Evolutionary conservation across 169 alveolate species (phyloP).

Genomic region (Plasmodium coatneyi): DNA sequence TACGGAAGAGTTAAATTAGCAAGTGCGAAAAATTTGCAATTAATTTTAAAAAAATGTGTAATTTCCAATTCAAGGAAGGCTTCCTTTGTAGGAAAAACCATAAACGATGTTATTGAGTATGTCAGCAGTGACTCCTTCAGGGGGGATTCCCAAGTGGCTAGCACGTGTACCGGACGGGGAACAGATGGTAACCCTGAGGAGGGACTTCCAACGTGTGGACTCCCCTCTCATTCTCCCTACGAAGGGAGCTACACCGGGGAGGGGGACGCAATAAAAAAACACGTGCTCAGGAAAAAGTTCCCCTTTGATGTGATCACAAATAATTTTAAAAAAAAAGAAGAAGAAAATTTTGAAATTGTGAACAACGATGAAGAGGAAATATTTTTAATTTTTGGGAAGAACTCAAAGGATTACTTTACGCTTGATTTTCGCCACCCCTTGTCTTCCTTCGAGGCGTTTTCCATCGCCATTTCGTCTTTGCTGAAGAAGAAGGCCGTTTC

Average conservation of each 20-base stretch:
- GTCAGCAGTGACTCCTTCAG: not conserved
- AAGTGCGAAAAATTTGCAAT: slow-evolving; percentile 83
- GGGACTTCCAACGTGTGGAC: not conserved
- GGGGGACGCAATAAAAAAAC: not conserved
- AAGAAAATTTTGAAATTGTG: slow-evolving; percentile 54
- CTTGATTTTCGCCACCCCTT: slow-evolving; percentile 85
- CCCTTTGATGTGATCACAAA: slow-evolving; percentile 76
- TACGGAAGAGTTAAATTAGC: slow-evolving; percentile 82
- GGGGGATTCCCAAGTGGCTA: not conserved
- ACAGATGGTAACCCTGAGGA: not conserved
- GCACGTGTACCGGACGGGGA: not conserved
- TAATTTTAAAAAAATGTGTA: slow-evolving; percentile 76
- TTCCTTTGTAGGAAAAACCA: slow-evolving; percentile 26
- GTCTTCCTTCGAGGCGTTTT: slow-evolving; percentile 82
- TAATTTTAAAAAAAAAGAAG: slow-evolving; percentile 35
- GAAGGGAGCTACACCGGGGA: not conserved
- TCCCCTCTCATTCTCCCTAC: not conserved
- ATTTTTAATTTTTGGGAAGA: slow-evolving; percentile 80
- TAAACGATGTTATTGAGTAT: slow-evolving; percentile 73
- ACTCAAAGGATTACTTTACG: slow-evolving; percentile 80
- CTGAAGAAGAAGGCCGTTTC: slow-evolving; percentile 81
- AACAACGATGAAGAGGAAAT: slow-evolving; percentile 75
- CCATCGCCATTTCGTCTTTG: slow-evolving; percentile 79
- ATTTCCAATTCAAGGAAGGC: slow-evolving; percentile 8
- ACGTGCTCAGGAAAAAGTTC: slow-evolving; percentile 36